These are phyloP conservation scores for Mucor lusitanicus DNA, from an alignment of 371 early-diverging fungal genomes.

Conservation along the genomic window DNA sequence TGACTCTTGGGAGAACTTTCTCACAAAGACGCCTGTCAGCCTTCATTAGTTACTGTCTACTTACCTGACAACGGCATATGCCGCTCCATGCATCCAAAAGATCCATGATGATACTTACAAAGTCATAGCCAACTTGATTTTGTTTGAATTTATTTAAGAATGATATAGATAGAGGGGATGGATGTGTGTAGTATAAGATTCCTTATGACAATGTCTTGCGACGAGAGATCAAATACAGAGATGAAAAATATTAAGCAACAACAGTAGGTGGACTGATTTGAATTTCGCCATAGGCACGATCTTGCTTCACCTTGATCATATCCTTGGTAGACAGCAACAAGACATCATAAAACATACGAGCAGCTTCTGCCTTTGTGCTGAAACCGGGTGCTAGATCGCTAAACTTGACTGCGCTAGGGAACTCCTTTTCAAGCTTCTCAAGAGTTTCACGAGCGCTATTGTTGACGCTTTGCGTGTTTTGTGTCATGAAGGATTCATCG, in stretches of 20 bases:
- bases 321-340: constrained; percentile 88
- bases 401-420: constrained; percentile 21
- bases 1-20: too few relatives aligned
- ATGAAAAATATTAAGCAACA: constrained; percentile 2
- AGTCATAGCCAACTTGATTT: not conserved
- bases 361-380: constrained; percentile 67
- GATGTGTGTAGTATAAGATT: not conserved
- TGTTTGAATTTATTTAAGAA: not conserved
- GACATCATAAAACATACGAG: constrained; percentile 88
- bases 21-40: too few relatives aligned
- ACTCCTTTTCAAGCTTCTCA: constrained; percentile 28
- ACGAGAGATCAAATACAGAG: not conserved
- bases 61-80: too few relatives aligned
- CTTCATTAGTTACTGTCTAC: too few relatives aligned
- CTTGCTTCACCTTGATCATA: constrained; percentile 82
- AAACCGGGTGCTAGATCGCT: constrained; percentile 33
- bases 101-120: too few relatives aligned
- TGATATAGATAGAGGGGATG: not conserved
- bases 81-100: too few relatives aligned
- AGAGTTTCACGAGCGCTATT: constrained; percentile 13
- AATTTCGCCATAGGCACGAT: constrained; percentile 83
- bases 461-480: constrained; percentile 18
- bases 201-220: not conserved
- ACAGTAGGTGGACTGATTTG: constrained; percentile 47
- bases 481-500: constrained; percentile 15